Conservation (phyloP, 164 flowering plant species). For the Tetrastigma voinierianum region DNA sequence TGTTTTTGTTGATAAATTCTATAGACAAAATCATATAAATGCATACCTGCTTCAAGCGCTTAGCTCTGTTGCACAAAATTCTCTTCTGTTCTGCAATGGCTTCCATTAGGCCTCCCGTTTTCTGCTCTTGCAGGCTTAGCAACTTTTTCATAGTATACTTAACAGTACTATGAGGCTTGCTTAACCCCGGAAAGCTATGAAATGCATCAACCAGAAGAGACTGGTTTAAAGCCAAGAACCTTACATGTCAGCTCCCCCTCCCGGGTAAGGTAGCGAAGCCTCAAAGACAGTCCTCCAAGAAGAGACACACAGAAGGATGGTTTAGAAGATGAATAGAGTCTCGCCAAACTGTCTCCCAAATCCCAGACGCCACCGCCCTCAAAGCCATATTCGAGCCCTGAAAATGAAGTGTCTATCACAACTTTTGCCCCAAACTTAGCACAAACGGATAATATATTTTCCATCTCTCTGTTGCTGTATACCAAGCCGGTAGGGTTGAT, state of each 20-base stretch:
- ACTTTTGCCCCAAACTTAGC: constrained; percentile 79
- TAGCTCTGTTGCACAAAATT: constrained; percentile 42
- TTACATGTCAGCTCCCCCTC: constrained; percentile 80
- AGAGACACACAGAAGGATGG: constrained; percentile 58
- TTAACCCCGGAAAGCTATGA: constrained; percentile 61
- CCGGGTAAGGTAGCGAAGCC: constrained; percentile 73
- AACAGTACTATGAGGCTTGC: constrained; percentile 84
- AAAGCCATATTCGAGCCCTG: constrained; percentile 66
- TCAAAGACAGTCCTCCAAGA: constrained; percentile 77
- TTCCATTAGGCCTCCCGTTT: constrained; percentile 36
- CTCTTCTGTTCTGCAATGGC: constrained; percentile 47
- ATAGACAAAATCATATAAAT: not conserved
- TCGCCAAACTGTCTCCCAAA: constrained; percentile 49
- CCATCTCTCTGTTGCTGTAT: constrained; percentile 70
- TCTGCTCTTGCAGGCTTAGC: constrained; percentile 54
- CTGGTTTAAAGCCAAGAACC: constrained; percentile 66
- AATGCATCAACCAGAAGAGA: constrained; percentile 55
- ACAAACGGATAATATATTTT: constrained; percentile 52
- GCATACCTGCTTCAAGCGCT: constrained; percentile 69
- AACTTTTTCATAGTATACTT: constrained; percentile 78
- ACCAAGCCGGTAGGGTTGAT: constrained; percentile 79
- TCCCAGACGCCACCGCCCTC: constrained; percentile 62
- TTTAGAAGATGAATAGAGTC: constrained; percentile 30
- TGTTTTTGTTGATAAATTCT: too few species aligned
- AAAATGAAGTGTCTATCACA: constrained; percentile 84